Conservation (phyloP, 306 rosid species). For the Dryas alaskensis region DNA sequence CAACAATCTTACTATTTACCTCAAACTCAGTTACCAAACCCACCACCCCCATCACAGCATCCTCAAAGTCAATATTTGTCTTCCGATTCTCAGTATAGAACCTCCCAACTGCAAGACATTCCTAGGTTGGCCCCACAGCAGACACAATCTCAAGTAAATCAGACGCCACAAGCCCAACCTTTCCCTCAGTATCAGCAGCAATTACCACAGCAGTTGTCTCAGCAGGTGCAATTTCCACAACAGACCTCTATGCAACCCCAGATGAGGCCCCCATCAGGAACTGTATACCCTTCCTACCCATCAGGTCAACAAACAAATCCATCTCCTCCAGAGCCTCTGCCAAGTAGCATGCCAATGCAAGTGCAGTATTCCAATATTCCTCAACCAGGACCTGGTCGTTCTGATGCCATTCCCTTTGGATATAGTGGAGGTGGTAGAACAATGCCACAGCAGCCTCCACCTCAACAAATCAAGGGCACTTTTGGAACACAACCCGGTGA, state of each 20-base stretch:
- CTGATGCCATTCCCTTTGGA: slow-evolving; percentile 67
- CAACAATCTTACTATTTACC: slow-evolving; percentile 75
- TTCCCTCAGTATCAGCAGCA: slow-evolving; percentile 75
- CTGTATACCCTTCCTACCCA: slow-evolving; percentile 61
- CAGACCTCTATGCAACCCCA: slow-evolving; percentile 67
- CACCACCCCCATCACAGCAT: slow-evolving; percentile 49
- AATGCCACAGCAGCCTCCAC: slow-evolving; percentile 67
- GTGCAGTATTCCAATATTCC: slow-evolving; percentile 68
- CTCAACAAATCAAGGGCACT: slow-evolving; percentile 68
- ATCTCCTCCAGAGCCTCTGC: slow-evolving; percentile 57
- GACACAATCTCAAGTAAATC: slow-evolving; percentile 61
- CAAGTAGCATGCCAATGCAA: slow-evolving; percentile 93
- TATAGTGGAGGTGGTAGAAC: slow-evolving; percentile 69
- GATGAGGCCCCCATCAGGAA: slow-evolving; percentile 52
- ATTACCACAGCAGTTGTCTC: slow-evolving; percentile 35
- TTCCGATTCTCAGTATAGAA: slow-evolving; percentile 67
- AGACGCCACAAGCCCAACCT: slow-evolving; percentile 56
- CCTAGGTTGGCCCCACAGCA: slow-evolving; percentile 57
- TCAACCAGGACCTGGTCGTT: slow-evolving; percentile 57
- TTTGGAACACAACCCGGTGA: slow-evolving; percentile 59
- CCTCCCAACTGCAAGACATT: slow-evolving; percentile 59
- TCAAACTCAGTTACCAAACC: slow-evolving; percentile 54
- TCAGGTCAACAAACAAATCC: slow-evolving; percentile 60
- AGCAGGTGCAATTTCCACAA: slow-evolving; percentile 54
- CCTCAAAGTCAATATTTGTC: slow-evolving; percentile 65